Evolutionary conservation across 169 alveolate species (phyloP), one percentile per base, ranked within the genome.

Genomic region (Sarcocystis neurona): DNA sequence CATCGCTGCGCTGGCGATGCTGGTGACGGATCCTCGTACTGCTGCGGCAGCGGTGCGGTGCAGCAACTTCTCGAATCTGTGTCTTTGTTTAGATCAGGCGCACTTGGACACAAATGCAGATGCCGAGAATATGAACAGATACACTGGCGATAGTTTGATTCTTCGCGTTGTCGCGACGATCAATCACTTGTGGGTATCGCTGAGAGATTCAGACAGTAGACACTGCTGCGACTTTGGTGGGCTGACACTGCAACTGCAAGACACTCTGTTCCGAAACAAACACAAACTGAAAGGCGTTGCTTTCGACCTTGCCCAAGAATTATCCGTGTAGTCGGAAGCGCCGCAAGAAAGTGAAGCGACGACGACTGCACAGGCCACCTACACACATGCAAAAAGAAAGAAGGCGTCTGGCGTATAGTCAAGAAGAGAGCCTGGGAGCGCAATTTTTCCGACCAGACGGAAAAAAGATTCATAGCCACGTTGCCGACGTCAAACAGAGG

Each of bases 1-100:
- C n/a, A 77, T 79, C 41, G 85, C 85, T 6, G 85, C 90, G 4
- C 90, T 85, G 10, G 90, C 90, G 34, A 48, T 63, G 39, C 85
- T 85, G 23, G 79, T 74, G 23, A 39, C 18, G 41, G 41, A 85
- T 60, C n/a, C 48, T 27, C 23, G n/a, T 2, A 70, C 72, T 2
- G 90, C 90, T 10, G 20, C 3, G 46, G 70, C 70, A 0, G 77
- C 72, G 37, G 85, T 85, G 30, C 18, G 8, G 27, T 85, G 72
- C 58, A 32, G 44, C 46, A 39, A 34, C 85, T 85, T 44, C 37
- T 34, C 46, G 27, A 85, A 85, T 44, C 39, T 85, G 39, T 10
- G 20, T 2, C 8, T 23, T 74, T 41, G 74, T 48, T 56, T 85
- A 30, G 85, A 70, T 6, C 77, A 23, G 18, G 85, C 85, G 0